These are phyloP conservation scores for Pythium plurisporium DNA, from an alignment of 352 stramenopile species.

Conservation along the genomic window DNA sequence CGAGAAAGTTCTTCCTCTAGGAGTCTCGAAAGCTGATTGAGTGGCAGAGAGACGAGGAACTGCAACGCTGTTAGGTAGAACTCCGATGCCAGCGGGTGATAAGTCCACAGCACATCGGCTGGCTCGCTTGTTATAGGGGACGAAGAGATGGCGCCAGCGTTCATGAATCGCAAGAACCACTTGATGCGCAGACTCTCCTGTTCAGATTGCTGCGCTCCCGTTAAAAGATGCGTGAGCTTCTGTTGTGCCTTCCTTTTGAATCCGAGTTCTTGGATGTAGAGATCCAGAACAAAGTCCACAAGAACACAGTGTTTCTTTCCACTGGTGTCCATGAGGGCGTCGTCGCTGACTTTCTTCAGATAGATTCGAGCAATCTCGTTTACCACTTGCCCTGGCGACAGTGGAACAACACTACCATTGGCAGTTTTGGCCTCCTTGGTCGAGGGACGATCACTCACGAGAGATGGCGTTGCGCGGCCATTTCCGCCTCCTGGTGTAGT, in stretches of 20 bases:
- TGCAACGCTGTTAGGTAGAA: conserved; percentile 54
- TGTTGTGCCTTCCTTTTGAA: conserved; percentile 54
- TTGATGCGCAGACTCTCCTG: conserved; percentile 55
- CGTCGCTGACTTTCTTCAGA: conserved; percentile 44
- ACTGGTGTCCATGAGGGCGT: conserved; percentile 32
- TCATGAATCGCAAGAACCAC: conserved; percentile 63
- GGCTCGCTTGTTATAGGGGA: neutral
- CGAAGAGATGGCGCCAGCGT: conserved; percentile 11
- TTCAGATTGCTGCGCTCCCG: conserved; percentile 35
- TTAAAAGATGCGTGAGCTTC: conserved; percentile 45
- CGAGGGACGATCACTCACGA: neutral
- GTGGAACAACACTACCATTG: conserved; percentile 6
- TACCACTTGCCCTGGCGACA: conserved; percentile 29
- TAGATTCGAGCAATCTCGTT: conserved; percentile 64
- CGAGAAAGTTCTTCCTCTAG: conserved; percentile 47
- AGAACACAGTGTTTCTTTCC: conserved; percentile 38
- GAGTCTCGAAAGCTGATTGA: conserved; percentile 31
- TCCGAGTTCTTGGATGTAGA: conserved; percentile 60
- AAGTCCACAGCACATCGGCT: conserved; percentile 17
- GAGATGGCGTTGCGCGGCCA: conserved; percentile 3
- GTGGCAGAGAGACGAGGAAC: conserved; percentile 32
- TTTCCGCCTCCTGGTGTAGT: conserved; percentile 7
- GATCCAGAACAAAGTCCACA: conserved; percentile 46
- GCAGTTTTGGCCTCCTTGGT: neutral
- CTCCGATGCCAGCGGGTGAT: conserved; percentile 38